Conservation (phyloP, 805 yeast genomes). For the Sporopachydermia quercuum region DNA sequence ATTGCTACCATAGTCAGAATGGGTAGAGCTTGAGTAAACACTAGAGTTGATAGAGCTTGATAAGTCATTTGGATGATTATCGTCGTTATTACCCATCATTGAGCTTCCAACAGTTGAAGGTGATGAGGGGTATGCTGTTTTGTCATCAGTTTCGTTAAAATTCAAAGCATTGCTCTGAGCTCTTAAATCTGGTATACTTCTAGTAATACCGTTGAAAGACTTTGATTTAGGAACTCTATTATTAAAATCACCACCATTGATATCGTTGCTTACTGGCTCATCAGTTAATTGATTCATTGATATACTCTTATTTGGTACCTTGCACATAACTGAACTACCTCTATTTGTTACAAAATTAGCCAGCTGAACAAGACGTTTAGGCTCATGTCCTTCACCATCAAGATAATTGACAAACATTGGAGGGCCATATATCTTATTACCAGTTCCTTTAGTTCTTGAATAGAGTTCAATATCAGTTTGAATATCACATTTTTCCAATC, state of each 20-base stretch:
- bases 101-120: neutral
- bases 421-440: slow-evolving; percentile 41
- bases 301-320: neutral
- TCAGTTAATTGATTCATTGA: neutral
- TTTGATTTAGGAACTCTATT: no score
- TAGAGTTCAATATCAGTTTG: slow-evolving; percentile 40
- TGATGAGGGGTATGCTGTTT: neutral
- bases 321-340: neutral
- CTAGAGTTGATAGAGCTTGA: neutral
- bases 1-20: neutral
- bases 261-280: no score
- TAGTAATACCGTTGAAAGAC: no score
- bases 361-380: slow-evolving; percentile 14
- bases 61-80: neutral
- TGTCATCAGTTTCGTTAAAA: neutral
- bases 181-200: neutral
- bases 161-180: neutral
- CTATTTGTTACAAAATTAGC: slow-evolving; percentile 23
- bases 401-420: slow-evolving; percentile 51
- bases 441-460: slow-evolving; percentile 44
- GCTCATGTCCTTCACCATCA: slow-evolving; percentile 24
- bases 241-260: no score
- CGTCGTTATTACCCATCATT: neutral
- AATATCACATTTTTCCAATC: slow-evolving; percentile 56
- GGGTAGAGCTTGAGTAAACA: neutral